Percentiles rank a stretch among this genome's conserved stretches.
phyloP scores from a whole-genome alignment of 31 red algal species.

The Porphyra umbilicalis region DNA sequence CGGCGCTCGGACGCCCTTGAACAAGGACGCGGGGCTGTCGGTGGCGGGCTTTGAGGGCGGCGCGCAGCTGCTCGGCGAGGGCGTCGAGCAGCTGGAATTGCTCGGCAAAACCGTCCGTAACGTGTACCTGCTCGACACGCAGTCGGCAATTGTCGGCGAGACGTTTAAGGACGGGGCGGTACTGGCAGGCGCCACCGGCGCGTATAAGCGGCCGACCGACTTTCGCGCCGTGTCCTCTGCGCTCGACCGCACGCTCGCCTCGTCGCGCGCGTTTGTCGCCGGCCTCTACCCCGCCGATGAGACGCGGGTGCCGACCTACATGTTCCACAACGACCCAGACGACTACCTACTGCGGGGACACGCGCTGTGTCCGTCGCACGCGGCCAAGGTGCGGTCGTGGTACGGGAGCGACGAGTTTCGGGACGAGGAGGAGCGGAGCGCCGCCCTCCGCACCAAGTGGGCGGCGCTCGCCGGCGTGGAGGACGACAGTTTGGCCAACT shows the following conservation, averaged over 20 bases:
- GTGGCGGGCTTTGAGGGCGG: not conserved
- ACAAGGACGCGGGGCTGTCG: constrained; percentile 22
- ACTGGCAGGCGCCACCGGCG: not conserved
- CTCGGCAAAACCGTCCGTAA: constrained; percentile 30
- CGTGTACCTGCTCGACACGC: constrained; percentile 3
- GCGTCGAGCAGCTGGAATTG: constrained; percentile 18
- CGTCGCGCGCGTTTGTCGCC: constrained; percentile 27
- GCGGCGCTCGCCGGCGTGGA: not conserved
- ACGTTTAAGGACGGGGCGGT: not conserved
- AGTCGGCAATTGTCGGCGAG: not conserved
- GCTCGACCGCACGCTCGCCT: constrained; percentile 40
- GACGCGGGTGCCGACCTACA: constrained; percentile 16
- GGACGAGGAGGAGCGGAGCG: constrained; percentile 7
- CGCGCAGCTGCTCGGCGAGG: constrained; percentile 11
- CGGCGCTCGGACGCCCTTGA: constrained; percentile 39
- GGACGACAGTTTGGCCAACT: not conserved
- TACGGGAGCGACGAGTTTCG: constrained; percentile 6
- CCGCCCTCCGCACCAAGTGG: not conserved
- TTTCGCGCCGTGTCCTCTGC: constrained; percentile 35
- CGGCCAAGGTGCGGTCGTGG: constrained; percentile 12
- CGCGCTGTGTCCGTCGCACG: constrained; percentile 34
- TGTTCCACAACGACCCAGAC: constrained; percentile 16
- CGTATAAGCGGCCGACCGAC: constrained; percentile 2
- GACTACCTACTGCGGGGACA: constrained; percentile 51
- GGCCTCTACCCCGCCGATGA: constrained; percentile 20